A percentile compares a stretch with the other conserved stretches of the same genome.
phyloP scores from a whole-genome alignment of 306 rosid species.

The Cicer bijugum region DNA sequence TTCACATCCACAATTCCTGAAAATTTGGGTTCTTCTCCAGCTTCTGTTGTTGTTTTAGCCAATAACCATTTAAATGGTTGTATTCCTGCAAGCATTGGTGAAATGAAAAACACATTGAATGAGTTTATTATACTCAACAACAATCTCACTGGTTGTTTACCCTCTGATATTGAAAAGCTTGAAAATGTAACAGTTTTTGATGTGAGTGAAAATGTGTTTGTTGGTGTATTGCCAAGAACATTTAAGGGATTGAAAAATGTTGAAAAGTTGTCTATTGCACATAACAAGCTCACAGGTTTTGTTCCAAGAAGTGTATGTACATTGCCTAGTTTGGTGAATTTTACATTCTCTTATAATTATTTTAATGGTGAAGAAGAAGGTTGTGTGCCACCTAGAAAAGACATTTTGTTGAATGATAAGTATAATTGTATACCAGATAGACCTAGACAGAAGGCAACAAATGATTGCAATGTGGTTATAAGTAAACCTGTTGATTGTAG shows the following conservation, averaged over 20 bases:
- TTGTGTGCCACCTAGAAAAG: conserved; percentile 53
- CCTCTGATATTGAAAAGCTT: conserved; percentile 57
- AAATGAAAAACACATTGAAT: conserved; percentile 59
- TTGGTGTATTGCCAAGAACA: conserved; percentile 59
- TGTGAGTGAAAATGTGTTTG: conserved; percentile 52
- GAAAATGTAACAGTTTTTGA: conserved; percentile 49
- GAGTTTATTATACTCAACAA: conserved; percentile 59
- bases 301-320: conserved; percentile 56
- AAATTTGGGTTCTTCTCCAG: conserved; percentile 57
- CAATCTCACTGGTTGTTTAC: conserved; percentile 66
- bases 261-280: conserved; percentile 50
- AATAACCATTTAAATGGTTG: conserved; percentile 66
- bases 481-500: conserved; percentile 71
- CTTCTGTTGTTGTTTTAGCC: conserved; percentile 63
- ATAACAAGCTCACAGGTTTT: conserved; percentile 68
- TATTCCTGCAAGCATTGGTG: conserved; percentile 64
- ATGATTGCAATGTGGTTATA: conserved; percentile 53
- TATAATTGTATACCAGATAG: conserved; percentile 66
- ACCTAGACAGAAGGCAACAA: conserved; percentile 57
- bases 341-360: conserved; percentile 64
- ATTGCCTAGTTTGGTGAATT: conserved; percentile 57
- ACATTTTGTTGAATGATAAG: conserved; percentile 46
- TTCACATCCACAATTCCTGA: conserved; percentile 66
- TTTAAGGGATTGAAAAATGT: conserved; percentile 43
- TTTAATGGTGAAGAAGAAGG: conserved; percentile 64